Percentiles rank a stretch among this genome's conserved stretches.
Evolutionary conservation across 371 early-diverging fungal species (phyloP).

Genomic region (Apophysomyces ossiformis): DNA sequence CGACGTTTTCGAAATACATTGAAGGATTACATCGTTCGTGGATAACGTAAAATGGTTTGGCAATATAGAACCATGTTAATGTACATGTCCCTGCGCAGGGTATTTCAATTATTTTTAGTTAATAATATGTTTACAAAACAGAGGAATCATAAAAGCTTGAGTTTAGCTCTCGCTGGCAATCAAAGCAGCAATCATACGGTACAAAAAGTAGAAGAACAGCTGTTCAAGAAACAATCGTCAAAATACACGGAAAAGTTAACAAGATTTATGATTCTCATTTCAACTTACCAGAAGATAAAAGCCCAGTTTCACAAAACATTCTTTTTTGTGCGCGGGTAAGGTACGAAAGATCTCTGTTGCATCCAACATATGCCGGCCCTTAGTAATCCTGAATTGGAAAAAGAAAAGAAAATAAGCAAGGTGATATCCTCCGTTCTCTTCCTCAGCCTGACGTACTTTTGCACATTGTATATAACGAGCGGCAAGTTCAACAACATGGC

Average conservation of each 20-base stretch:
- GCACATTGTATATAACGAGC: constrained; percentile 75
- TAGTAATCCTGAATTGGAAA: constrained; percentile 57
- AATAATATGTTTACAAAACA: too few relatives aligned
- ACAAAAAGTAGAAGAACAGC: constrained; percentile 84
- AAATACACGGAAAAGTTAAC: not conserved
- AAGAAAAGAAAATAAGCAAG: constrained; percentile 3
- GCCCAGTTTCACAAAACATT: constrained; percentile 89
- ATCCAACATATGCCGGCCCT: constrained; percentile 86
- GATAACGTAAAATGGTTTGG: constrained; percentile 11
- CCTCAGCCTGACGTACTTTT: constrained; percentile 63
- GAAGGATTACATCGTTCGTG: constrained; percentile 37
- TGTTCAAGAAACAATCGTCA: constrained; percentile 2
- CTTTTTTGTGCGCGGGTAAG: constrained; percentile 84
- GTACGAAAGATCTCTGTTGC: constrained; percentile 95
- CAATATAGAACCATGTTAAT: too few relatives aligned
- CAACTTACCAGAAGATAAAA: constrained; percentile 78
- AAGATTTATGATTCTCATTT: not conserved
- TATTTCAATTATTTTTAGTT: too few relatives aligned
- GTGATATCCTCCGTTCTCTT: not conserved
- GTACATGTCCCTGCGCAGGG: too few relatives aligned
- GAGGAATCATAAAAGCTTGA: too few relatives aligned
- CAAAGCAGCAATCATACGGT: constrained; percentile 60
- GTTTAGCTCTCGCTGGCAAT: constrained; percentile 27
- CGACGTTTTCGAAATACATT: constrained; percentile 52
- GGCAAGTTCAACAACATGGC: constrained; percentile 86